Conservation (phyloP, 2,329 filamentous ascomycete species). For the Knufia fluminis region DNA sequence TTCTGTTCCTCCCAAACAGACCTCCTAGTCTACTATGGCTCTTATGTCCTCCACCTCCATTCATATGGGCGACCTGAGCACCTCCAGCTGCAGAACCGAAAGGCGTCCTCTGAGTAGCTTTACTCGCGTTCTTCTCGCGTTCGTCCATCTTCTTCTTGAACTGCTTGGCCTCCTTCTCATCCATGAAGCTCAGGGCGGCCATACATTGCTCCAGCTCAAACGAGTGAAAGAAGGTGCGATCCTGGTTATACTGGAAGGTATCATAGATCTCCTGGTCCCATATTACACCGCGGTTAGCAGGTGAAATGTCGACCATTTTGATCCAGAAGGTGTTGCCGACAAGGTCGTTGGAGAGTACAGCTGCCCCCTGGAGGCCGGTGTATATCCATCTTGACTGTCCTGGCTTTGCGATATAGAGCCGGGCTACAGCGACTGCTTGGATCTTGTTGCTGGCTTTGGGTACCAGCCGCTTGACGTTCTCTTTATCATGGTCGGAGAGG, state of each 20-base stretch:
- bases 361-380: constrained; percentile 84
- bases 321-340: constrained; percentile 96
- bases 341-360: constrained; percentile 83
- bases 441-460: constrained; percentile 97
- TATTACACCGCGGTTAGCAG: constrained; percentile 72
- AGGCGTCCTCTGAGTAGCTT: constrained; percentile 68
- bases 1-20: constrained; percentile 42
- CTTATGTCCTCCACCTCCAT: constrained; percentile 32
- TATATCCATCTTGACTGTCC: constrained; percentile 82
- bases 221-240: constrained; percentile 93
- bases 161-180: constrained; percentile 94
- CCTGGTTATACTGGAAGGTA: constrained; percentile 87
- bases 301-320: constrained; percentile 91
- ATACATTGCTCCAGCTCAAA: constrained; percentile 92
- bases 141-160: constrained; percentile 98
- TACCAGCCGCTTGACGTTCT: constrained; percentile 87
- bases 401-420: constrained; percentile 87
- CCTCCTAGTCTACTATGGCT: constrained; percentile 43
- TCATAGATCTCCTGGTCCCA: constrained; percentile 99
- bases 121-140: constrained; percentile 88
- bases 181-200: constrained; percentile 81
- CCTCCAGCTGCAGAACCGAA: constrained; percentile 50
- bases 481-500: constrained; percentile 86
- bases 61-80: constrained; percentile 34
- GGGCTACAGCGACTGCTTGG: constrained; percentile 84